Base-by-base conservation (phyloP, 805 yeast genomes). In the Kluyveromyces aestuarii region DNA sequence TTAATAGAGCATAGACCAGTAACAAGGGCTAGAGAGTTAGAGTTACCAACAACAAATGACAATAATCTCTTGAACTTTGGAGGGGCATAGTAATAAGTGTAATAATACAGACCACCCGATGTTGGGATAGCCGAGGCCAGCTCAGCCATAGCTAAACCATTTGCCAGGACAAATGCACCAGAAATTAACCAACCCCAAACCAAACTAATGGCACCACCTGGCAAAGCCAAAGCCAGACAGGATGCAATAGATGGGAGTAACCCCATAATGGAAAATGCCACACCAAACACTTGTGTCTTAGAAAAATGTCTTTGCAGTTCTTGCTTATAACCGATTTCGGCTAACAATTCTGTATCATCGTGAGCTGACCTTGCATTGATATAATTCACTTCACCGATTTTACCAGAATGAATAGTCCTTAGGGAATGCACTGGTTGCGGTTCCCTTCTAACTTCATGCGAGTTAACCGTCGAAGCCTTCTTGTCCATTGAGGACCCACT, bases 241-340 rank as follows among this genome's bases (percentile, higher is more conserved):
- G 84, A 75, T 0, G 86, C 77, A 37, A 55, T 52, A 37, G 48
- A 44, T 18, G 53, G 53, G 35, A 47, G 81, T 76, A 83, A 63
- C 9, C 87, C 85, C 87, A 84, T 82, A 60, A 83, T 81, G 17
- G 82, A 75, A 58, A 81, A 82, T 1, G 88, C 85, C 48, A 83
- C 79, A 50, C 87, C 87, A 56, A 84, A 81, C 45, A 81, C 80
- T 60, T 81, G 84, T 37, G 79, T 51, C 2, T 82, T 79, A 8
- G 82, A 74, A 60, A 80, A 84, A 30, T 74, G 75, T 63, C 91
- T 75, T 45, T 71, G 72, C 48, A 84, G 67, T 59, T 84, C 90
- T 57, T 81, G 84, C 62, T 81, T 81, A 66, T 84, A 84, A 11
- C 91, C 91, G 48, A 83, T 77, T 54, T 79, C 79, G 27, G 66